phyloP scores from a whole-genome alignment of 2,329 filamentous ascomycete species.

The Thelonectria blattea region DNA sequence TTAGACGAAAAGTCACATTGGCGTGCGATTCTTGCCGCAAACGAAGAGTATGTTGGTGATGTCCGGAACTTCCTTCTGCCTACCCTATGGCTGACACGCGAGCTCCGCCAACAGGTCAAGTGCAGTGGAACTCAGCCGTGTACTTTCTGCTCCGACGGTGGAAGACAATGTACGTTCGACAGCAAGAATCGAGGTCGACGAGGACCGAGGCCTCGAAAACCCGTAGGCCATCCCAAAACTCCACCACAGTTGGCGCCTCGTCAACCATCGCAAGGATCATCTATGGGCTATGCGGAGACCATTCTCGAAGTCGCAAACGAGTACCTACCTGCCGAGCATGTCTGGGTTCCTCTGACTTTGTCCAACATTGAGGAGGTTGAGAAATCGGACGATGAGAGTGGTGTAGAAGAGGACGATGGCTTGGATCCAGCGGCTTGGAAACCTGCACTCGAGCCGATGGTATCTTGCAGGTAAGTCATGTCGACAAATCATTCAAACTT shows the following conservation, averaged over 20 bases:
- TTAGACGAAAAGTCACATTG: slow-evolving; percentile 20
- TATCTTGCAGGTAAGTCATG: not conserved
- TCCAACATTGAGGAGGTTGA: slow-evolving; percentile 1
- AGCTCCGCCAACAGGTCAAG: slow-evolving; percentile 4
- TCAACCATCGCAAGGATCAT: not conserved
- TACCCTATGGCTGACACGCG: no score
- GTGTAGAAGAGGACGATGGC: not conserved
- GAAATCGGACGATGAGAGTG: slow-evolving; percentile 1
- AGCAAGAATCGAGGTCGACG: slow-evolving; percentile 9
- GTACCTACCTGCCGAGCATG: not conserved
- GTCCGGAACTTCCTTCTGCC: no score
- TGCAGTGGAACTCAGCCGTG: slow-evolving; percentile 16
- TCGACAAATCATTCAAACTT: no score
- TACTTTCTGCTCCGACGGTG: slow-evolving; percentile 7
- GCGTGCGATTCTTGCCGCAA: slow-evolving; percentile 21
- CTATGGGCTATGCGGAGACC: not conserved
- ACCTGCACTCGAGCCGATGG: not conserved
- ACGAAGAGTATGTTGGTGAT: slow-evolving; percentile 12
- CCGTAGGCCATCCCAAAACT: not conserved
- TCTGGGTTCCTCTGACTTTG: not conserved
- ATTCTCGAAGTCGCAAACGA: not conserved
- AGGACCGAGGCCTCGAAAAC: slow-evolving; percentile 4
- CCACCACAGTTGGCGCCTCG: slow-evolving; percentile 6
- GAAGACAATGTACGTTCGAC: slow-evolving; percentile 8
- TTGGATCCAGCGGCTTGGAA: not conserved